phyloP scores from a whole-genome alignment of 2,329 filamentous ascomycete genomes.

The Aureobasidium melanogenum region DNA sequence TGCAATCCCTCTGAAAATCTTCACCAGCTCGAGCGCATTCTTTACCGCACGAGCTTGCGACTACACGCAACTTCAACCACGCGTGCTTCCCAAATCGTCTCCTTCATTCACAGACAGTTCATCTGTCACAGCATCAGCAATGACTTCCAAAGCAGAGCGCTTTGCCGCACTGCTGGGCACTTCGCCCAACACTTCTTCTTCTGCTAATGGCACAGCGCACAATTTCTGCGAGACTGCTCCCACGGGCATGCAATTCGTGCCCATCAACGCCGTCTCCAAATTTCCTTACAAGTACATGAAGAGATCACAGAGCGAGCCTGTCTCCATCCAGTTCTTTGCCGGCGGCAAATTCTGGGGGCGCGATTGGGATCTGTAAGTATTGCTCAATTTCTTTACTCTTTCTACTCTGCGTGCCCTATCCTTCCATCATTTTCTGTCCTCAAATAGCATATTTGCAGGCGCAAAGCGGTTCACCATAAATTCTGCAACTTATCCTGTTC shows the following conservation, averaged over 20 bases:
- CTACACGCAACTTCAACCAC: constrained; percentile 1
- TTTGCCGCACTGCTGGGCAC: background rate
- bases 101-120: background rate
- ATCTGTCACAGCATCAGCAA: background rate
- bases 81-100: background rate
- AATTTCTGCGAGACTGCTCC: constrained; percentile 25
- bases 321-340: constrained; percentile 46
- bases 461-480: background rate
- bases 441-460: background rate
- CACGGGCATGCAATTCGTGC: constrained; percentile 27
- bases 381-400: background rate
- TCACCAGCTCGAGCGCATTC: background rate
- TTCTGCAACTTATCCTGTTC: background rate
- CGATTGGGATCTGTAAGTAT: constrained; percentile 67
- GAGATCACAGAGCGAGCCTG: constrained; percentile 30
- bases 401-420: background rate
- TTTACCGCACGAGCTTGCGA: background rate
- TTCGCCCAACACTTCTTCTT: background rate
- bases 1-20: background rate
- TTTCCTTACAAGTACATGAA: constrained; percentile 55
- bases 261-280: constrained; percentile 40
- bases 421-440: background rate
- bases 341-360: constrained; percentile 48
- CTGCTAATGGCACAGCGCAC: background rate
- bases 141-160: background rate